Percentiles rank a stretch among this genome's conserved stretches.
Evolutionary conservation across 495 filamentous ascomycete species (phyloP).

Genomic region (Penicillium manginii): DNA sequence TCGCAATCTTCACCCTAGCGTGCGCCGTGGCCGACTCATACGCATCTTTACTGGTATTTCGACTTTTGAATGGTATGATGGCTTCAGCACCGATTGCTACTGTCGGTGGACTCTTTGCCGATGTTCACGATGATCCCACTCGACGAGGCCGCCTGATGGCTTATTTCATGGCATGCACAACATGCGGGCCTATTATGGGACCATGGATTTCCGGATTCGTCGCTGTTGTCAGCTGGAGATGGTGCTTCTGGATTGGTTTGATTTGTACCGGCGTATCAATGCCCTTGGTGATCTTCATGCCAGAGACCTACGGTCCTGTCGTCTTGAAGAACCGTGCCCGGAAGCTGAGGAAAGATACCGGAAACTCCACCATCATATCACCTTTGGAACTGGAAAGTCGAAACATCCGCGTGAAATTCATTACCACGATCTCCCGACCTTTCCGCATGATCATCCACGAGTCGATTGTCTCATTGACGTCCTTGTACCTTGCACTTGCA

Average conservation of each 20-base stretch:
- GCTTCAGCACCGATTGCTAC: conserved; percentile 70
- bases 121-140: conserved; percentile 63
- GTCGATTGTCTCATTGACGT: conserved; percentile 66
- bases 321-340: conserved; percentile 66
- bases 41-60: conserved; percentile 65
- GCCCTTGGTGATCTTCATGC: conserved; percentile 52
- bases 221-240: conserved; percentile 62
- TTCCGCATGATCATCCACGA: conserved; percentile 54
- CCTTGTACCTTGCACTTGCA: conserved; percentile 67
- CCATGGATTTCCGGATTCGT: conserved; percentile 68
- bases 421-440: conserved; percentile 51
- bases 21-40: conserved; percentile 69
- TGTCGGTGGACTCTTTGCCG: conserved; percentile 72
- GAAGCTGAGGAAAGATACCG: conserved; percentile 67
- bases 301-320: conserved; percentile 72
- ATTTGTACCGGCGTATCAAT: conserved; percentile 56
- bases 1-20: conserved; percentile 68
- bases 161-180: conserved; percentile 68
- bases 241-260: conserved; percentile 66
- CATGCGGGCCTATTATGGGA: conserved; percentile 64
- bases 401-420: conserved; percentile 43
- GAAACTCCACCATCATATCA: conserved; percentile 51
- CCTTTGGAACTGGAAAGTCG: conserved; percentile 52
- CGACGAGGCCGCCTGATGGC: conserved; percentile 69
- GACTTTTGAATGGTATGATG: conserved; percentile 64